A percentile compares a stretch with the other conserved stretches of the same genome.
These are phyloP conservation scores for Plantago elongata DNA, from an alignment of 257 asterid genomes.

Conservation along the genomic window DNA sequence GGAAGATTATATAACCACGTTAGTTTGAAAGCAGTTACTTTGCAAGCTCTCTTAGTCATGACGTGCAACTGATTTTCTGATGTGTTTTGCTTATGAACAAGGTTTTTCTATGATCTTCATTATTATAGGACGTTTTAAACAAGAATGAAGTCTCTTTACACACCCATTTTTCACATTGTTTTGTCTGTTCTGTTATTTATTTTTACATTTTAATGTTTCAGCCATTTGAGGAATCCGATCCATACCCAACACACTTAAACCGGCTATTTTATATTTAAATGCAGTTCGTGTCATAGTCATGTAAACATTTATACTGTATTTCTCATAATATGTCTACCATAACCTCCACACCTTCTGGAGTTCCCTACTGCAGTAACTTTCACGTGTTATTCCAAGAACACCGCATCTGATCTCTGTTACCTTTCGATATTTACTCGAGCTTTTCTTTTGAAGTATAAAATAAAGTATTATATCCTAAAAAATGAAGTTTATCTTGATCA, in stretches of 20 bases:
- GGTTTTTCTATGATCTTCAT: constrained; percentile 1
- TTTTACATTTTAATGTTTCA: background rate
- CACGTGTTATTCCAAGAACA: background rate
- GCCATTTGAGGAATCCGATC: background rate
- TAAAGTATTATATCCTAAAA: background rate
- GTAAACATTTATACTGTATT: background rate
- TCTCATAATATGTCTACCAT: background rate
- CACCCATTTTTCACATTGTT: too few relatives aligned
- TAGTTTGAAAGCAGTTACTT: background rate
- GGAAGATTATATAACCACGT: constrained; percentile 1
- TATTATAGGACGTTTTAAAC: background rate
- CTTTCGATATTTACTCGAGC: background rate
- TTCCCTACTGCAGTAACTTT: background rate
- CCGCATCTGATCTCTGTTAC: background rate
- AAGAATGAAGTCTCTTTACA: too few relatives aligned
- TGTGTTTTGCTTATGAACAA: background rate
- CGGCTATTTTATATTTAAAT: background rate
- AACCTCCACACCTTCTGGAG: background rate
- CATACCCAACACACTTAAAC: background rate
- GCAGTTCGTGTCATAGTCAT: background rate
- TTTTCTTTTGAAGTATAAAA: background rate
- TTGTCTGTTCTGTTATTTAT: background rate
- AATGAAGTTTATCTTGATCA: background rate
- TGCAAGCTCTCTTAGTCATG: background rate
- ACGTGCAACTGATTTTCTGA: background rate